Percentiles rank a stretch among this genome's conserved stretches.
phyloP scores from a whole-genome alignment of 305 asterid species.

The Lippia alba region DNA sequence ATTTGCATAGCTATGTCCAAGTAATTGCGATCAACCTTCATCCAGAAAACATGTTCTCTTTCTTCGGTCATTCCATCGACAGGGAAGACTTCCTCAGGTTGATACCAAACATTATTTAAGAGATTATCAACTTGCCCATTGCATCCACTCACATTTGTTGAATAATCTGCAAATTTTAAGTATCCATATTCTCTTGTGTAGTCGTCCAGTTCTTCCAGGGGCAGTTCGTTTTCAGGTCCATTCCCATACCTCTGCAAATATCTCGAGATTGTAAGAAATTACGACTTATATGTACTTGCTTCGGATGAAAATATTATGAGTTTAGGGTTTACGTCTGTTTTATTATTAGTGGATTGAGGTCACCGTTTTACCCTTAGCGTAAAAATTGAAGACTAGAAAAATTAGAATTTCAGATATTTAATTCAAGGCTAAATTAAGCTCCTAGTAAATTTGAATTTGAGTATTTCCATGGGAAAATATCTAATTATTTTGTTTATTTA shows the following conservation, averaged over 20 bases:
- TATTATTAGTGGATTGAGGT: too few species aligned
- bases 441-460: too few species aligned
- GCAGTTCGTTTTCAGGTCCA: conserved; percentile 47
- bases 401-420: too few species aligned
- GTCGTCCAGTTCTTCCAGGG: conserved; percentile 60
- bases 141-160: conserved; percentile 30
- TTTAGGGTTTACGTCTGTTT: too few species aligned
- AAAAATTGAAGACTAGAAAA: too few species aligned
- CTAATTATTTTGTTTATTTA: too few species aligned
- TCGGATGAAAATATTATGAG: too few species aligned
- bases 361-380: too few species aligned
- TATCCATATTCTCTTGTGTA: conserved; percentile 57
- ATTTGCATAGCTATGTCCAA: conserved; percentile 26
- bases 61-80: conserved; percentile 55
- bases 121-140: conserved; percentile 30
- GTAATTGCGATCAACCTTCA: conserved; percentile 48
- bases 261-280: too few species aligned
- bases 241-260: conserved; percentile 53
- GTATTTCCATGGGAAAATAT: too few species aligned
- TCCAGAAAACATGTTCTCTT: conserved; percentile 59
- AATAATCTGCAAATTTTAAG: conserved; percentile 39
- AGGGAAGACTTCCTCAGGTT: conserved; percentile 61
- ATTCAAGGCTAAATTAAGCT: too few species aligned
- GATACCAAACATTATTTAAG: conserved; percentile 63
- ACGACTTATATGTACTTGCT: too few species aligned